Percentiles rank a stretch among this genome's conserved stretches.
Evolutionary conservation across 192 early-diverging fungal genomes (phyloP).

Genomic region (Oehlia diaphana): DNA sequence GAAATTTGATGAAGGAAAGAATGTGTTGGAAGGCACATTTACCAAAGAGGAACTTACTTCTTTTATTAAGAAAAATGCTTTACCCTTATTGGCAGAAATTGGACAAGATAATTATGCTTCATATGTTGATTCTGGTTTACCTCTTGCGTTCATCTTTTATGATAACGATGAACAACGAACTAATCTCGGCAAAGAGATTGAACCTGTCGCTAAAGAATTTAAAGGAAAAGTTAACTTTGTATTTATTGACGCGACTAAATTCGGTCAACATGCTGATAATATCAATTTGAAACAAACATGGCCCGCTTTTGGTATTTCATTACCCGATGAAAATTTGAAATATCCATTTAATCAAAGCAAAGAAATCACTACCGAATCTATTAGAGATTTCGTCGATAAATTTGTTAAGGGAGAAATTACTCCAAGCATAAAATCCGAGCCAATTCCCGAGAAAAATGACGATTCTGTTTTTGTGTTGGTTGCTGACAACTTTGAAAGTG

Average conservation of each 20-base stretch:
- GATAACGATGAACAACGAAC: conserved; percentile 61
- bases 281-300: conserved; percentile 88
- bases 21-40: conserved; percentile 62
- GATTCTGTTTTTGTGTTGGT: conserved; percentile 91
- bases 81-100: conserved; percentile 90
- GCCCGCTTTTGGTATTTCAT: conserved; percentile 93
- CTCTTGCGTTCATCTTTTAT: conserved; percentile 89
- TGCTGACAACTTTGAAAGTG: conserved; percentile 73
- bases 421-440: conserved; percentile 81
- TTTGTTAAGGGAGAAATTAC: conserved; percentile 68
- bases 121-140: conserved; percentile 87
- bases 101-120: conserved; percentile 83
- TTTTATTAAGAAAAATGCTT: conserved; percentile 79
- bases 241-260: conserved; percentile 87
- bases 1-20: conserved; percentile 87
- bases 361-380: conserved; percentile 57
- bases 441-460: conserved; percentile 82
- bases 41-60: conserved; percentile 54
- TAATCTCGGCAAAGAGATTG: conserved; percentile 57
- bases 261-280: conserved; percentile 82
- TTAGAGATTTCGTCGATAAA: conserved; percentile 64
- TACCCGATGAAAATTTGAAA: conserved; percentile 71
- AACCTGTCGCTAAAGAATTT: conserved; percentile 76
- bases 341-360: conserved; percentile 81
- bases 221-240: conserved; percentile 92